These are phyloP conservation scores for Trametes coccinea DNA, from an alignment of 768 basidiomycete genomes.

Conservation along the genomic window DNA sequence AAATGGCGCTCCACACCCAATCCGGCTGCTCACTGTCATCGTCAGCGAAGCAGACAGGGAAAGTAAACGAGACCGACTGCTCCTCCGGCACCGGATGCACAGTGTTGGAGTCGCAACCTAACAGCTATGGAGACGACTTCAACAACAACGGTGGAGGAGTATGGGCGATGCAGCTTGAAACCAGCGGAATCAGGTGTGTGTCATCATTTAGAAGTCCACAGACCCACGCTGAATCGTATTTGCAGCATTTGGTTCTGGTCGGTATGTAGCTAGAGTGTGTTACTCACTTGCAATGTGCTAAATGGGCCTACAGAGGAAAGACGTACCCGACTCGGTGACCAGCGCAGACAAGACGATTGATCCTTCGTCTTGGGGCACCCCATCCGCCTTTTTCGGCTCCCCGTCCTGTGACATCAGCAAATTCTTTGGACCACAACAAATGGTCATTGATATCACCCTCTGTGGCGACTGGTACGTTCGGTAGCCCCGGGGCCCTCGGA, in stretches of 20 bases:
- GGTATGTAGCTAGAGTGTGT: constrained; percentile 27
- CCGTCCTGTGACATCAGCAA: constrained; percentile 43
- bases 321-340: constrained; percentile 40
- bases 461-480: constrained; percentile 48
- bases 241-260: constrained; percentile 54
- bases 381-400: constrained; percentile 44
- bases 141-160: constrained; percentile 55
- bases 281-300: neutral
- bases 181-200: constrained; percentile 48
- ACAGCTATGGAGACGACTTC: constrained; percentile 44
- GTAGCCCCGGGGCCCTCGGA: neutral
- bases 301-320: constrained; percentile 33
- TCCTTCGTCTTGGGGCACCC: constrained; percentile 44
- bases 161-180: constrained; percentile 69
- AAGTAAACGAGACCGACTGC: constrained; percentile 31
- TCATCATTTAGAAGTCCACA: neutral
- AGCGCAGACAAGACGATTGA: constrained; percentile 38
- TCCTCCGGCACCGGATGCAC: constrained; percentile 28
- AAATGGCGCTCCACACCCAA: constrained; percentile 55
- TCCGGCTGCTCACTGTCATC: constrained; percentile 36
- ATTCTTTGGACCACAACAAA: constrained; percentile 49
- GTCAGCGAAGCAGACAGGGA: constrained; percentile 35
- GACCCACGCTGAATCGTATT: neutral
- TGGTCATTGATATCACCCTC: constrained; percentile 58
- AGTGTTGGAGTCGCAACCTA: constrained; percentile 33